Conservation (phyloP, 2,329 filamentous ascomycete species). For the Ophiocordyceps camponoti-saundersi region DNA sequence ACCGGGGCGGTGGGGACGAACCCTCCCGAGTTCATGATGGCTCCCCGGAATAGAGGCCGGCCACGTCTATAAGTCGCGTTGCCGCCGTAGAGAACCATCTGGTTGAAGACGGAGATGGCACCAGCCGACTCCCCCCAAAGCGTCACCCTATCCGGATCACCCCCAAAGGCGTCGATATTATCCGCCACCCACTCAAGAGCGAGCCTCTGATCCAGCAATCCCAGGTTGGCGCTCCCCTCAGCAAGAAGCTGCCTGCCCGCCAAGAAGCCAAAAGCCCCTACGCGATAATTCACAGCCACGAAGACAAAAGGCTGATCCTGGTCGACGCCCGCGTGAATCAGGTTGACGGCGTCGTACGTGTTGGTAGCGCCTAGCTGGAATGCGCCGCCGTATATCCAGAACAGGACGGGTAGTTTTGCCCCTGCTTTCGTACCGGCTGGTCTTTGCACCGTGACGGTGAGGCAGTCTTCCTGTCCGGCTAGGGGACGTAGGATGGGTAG, state of each 20-base stretch:
- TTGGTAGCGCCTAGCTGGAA: constrained; percentile 36
- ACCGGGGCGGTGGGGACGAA: constrained; percentile 44
- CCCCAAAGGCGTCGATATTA: constrained; percentile 63
- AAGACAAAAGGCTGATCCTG: constrained; percentile 44
- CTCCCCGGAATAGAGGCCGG: constrained; percentile 55
- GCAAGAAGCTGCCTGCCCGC: constrained; percentile 48
- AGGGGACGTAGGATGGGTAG: constrained; percentile 35
- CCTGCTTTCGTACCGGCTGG: constrained; percentile 35
- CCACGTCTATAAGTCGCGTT: constrained; percentile 54
- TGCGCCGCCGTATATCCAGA: constrained; percentile 56
- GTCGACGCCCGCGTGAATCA: constrained; percentile 27
- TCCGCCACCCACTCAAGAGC: constrained; percentile 62
- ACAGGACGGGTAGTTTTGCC: constrained; percentile 46
- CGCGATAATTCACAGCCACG: constrained; percentile 63
- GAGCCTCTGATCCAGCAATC: constrained; percentile 55
- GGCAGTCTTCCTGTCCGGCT: constrained; percentile 42
- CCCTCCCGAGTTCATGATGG: constrained; percentile 62
- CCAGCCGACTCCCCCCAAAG: constrained; percentile 64
- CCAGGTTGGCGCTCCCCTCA: constrained; percentile 53
- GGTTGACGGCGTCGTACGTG: constrained; percentile 33
- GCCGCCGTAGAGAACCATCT: constrained; percentile 59
- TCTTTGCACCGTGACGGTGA: constrained; percentile 42
- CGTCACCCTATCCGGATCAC: constrained; percentile 62
- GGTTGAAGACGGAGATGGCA: constrained; percentile 57
- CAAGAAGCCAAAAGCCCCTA: constrained; percentile 60